Base-by-base conservation (phyloP, 2,329 filamentous ascomycete genomes). In the Trichoderma asperellum region DNA sequence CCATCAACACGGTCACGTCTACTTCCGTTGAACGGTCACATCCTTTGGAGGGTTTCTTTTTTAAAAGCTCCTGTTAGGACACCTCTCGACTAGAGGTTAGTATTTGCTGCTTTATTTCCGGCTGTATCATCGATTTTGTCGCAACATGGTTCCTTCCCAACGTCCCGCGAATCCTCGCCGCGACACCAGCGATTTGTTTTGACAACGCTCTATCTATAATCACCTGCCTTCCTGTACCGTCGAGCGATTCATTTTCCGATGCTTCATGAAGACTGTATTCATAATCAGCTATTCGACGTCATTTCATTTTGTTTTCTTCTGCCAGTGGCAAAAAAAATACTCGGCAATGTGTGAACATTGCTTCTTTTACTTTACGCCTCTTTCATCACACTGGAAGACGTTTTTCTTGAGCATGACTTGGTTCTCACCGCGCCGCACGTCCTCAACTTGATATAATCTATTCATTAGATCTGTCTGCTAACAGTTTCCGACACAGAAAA, bases 51-150 rank as follows among this genome's bases (percentile, higher is more conserved):
- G 58, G 40, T 69, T 47, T 62, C 37, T 37, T 43, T 7, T 37
- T 43, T 16, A 57, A 65, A 58, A 58, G 53, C 55, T 56, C 53
- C 58, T 63, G 21, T 43, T 29, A 63, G 65, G 55, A 61, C 60
- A 40, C 68, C 52, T 70, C 57, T 63, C 56, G 57, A 29, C 57
- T 56, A 63, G 65, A 70, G 69, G 69, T 70, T 68, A 70, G 69
- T 70, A 58, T 68, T 21, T 34, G 21, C 32, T 55, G 18, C 18
- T 68, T 56, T 49, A 43, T 24, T 24, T n/a, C n/a, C n/a, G 55
- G 24, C 40, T 57, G 14, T 24, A 21, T 52, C 32, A n/a, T n/a
- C 43, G 47, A n/a, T 35, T 37, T 35, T 24, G 32, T 18, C 34
- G 53, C 49, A 34, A 43, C 56, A 27, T 53, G 5, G 8, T 43